Conservation (phyloP, 257 asterid species). For the Lantana camara region DNA sequence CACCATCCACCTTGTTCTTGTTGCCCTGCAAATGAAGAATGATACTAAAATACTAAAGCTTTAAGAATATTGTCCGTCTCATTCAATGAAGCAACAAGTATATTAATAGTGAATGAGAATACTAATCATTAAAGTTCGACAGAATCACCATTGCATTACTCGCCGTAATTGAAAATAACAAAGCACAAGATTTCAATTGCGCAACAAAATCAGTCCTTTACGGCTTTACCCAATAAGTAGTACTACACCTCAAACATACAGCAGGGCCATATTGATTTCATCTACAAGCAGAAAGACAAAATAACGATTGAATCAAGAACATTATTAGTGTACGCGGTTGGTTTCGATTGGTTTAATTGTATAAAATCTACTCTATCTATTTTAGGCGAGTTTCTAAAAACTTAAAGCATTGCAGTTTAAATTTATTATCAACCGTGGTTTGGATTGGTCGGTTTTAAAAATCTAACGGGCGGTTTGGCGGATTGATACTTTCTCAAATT, state of each 20-base stretch:
- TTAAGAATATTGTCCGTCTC: slow-evolving; percentile 13
- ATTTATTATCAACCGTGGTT: too few relatives aligned
- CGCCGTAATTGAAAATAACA: slow-evolving; percentile 1
- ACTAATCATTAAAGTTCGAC: slow-evolving; percentile 46
- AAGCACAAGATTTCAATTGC: slow-evolving; percentile 14
- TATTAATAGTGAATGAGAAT: not conserved
- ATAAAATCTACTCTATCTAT: too few relatives aligned
- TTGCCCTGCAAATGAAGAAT: slow-evolving; percentile 47
- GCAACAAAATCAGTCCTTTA: slow-evolving; percentile 15
- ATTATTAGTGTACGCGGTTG: too few relatives aligned
- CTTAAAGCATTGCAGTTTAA: too few relatives aligned
- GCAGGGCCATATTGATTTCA: not conserved
- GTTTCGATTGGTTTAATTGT: too few relatives aligned
- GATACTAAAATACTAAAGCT: slow-evolving; percentile 9
- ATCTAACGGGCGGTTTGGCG: too few relatives aligned
- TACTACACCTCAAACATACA: too few relatives aligned
- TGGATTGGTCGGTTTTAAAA: too few relatives aligned
- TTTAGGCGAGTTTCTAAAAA: too few relatives aligned
- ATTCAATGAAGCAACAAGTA: not conserved
- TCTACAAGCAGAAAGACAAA: not conserved
- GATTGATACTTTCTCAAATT: too few relatives aligned
- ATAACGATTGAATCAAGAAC: not conserved
- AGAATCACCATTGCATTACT: slow-evolving; percentile 30
- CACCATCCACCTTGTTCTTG: slow-evolving; percentile 66
- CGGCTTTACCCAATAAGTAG: too few relatives aligned